Evolutionary conservation across 768 basidiomycete genomes (phyloP), one percentile per base, ranked within the genome.

Genomic region (Lactarius pseudohatsudake): DNA sequence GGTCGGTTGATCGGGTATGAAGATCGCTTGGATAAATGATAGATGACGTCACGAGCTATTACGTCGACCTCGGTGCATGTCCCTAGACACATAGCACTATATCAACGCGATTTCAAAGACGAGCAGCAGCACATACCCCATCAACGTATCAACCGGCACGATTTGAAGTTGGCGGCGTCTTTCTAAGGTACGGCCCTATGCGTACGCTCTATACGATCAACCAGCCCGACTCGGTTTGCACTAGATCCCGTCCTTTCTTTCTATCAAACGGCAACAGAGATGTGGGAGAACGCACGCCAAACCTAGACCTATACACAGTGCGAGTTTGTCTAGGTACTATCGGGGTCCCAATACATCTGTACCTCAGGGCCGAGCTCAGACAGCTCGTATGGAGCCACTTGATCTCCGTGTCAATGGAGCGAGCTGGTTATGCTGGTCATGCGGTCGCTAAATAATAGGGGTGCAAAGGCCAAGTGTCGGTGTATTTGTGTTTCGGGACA

Each of bases 401-500:
- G 62, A 73, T 55, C 1, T 68, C 74, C 0, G 66, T 62, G 32
- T 75, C 74, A 18, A 74, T 26, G 18, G 62, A 66, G 41, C 75
- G 62, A 66, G 41, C 75, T 74, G 47, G 34, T 32, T 3, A 26
- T 2, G 7, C 4, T 74, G 47, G 40, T 34, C 6, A 26, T 2
- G 7, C 4, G 3, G n/a, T 61, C n/a, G 57, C 36, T 18, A 28
- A 13, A 32, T 13, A 4, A 58, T 4, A 41, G 30, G 16, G 16
- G 10, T 1, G 61, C 2, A 34, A n/a, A 11, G 22, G 13, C 3
- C 15, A 18, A 16, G 18, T 30, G 9, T 72, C 78, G 69, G 85
- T 79, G 2, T 38, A 86, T 88, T 84, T 88, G 68, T 83, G 79
- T 1, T 86, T 79, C 70, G 88, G 77, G 50, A 83, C 70, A 3